Evolutionary conservation across 805 yeast genomes (phyloP), one percentile per base, ranked within the genome.

Genomic region (Zygosaccharomyces siamensis): DNA sequence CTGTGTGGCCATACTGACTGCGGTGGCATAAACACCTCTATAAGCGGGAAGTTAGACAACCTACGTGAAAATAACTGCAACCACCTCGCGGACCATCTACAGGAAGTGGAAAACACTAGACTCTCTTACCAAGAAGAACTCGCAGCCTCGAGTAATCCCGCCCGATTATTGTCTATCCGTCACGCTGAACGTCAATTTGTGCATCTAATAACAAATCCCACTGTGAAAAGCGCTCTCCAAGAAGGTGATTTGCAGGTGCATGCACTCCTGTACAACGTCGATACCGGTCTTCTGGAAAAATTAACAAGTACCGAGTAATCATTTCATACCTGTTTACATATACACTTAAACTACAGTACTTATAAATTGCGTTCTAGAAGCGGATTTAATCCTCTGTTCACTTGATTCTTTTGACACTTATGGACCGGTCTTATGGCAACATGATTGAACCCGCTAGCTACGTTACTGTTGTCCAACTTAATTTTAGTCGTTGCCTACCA

Each of bases 1-100:
- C 85, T 90, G 5, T 87, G 96, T 69, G 98, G 97, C 3, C 98
- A 90, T 69, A 85, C 93, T 28, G 95, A 88, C 67, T 90, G 98
- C 74, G 97, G 96, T 43, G 97, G 97, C 27, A 80, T 88, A 44
- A 81, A 86, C 80, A 89, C 95, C 20, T 81, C 89, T 7, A 69
- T 90, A 42, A 75, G 83, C 2, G 73, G 79, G 49, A 78, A 81
- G 58, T 52, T 64, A 30, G 53, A 58, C 23, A 50, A 56, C 4
- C 44, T 62, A 24, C 46, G 32, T 20, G 52, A 37, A 3, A 45
- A 40, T 40, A 79, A 78, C 8, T 67, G 71, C 54, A 41, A 57
- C 1, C 63, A 68, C 46, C 52, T 72, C 31, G 58, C 59, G 49
- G 50, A 60, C 27, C 69, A 72, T 48, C 70, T 90, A 56, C 88